phyloP scores from a whole-genome alignment of 2,329 filamentous ascomycete genomes.

The Ophidiomyces ophidiicola region DNA sequence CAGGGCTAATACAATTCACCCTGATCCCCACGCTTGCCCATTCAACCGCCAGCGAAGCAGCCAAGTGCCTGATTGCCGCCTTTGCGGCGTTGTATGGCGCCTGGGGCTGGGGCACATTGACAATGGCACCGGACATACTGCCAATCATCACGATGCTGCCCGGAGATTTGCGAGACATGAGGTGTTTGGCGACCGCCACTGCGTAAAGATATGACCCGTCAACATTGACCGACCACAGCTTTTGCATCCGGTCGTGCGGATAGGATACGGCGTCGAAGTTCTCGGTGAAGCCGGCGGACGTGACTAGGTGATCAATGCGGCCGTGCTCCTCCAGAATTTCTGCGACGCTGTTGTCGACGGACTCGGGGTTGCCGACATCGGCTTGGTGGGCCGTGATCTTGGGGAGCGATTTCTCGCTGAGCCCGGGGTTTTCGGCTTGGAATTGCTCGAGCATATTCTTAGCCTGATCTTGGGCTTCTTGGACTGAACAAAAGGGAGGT shows the following conservation, averaged over 20 bases:
- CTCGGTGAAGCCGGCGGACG: conserved; percentile 92
- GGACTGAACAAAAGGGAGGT: conserved; percentile 46
- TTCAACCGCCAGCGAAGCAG: conserved; percentile 78
- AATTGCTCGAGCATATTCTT: conserved; percentile 62
- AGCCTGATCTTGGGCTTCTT: conserved; percentile 71
- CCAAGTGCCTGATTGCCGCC: conserved; percentile 80
- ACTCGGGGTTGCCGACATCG: conserved; percentile 70
- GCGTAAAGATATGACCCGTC: conserved; percentile 87
- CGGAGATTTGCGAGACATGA: conserved; percentile 65
- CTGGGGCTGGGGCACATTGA: conserved; percentile 91
- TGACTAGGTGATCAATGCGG: conserved; percentile 83
- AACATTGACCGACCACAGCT: conserved; percentile 90
- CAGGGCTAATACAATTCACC: conserved; percentile 89
- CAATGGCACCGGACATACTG: conserved; percentile 85
- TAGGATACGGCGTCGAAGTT: conserved; percentile 89
- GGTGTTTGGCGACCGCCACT: conserved; percentile 68
- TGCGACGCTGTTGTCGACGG: conserved; percentile 60
- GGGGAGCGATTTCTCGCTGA: conserved; percentile 55
- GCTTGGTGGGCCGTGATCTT: conserved; percentile 82
- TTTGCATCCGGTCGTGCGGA: conserved; percentile 78
- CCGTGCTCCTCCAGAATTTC: conserved; percentile 60
- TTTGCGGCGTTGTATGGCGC: conserved; percentile 88
- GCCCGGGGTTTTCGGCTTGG: conserved; percentile 63
- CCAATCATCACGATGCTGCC: conserved; percentile 92
- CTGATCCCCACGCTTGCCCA: conserved; percentile 81